Evolutionary conservation across 1,139 yeast genomes (phyloP), one percentile per base, ranked within the genome.

Genomic region (Scheffersomyces parashehatae): DNA sequence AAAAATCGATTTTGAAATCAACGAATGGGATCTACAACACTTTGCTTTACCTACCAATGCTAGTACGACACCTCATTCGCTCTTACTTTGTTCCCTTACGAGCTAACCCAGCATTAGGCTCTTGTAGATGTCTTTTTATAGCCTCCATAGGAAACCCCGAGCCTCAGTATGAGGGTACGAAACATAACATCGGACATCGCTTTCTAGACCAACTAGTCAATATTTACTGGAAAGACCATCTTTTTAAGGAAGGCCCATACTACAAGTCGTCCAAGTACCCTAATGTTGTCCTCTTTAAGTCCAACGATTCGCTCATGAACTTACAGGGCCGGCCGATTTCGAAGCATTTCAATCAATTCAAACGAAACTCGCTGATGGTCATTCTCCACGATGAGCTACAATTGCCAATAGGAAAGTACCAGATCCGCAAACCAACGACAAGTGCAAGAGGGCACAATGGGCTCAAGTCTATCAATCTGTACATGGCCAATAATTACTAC

Each of bases 381-480:
- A 74, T 89, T 0, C 55, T 88, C 1, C 95, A 88, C 58, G 97
- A 89, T 59, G 96, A 89, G 51, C 62, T 88, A 32, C 85, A 82
- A 47, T 59, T 83, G 10, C 77, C 77, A 0, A 52, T 83, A 4
- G 97, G 97, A 0, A 75, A 78, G 42, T 67, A 81, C 20, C 85
- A 84, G 53, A 59, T 85, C 8, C 68, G 88, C 42, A 70, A 65
- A 30, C 81, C 77, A 15, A 77, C 76, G 2, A 69, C 85, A 6
- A 78, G 88, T 45, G 74, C 82, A 9, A 65, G 89, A 45, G 96
- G 96, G 0, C 97, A 89, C 55, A 88, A 88, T 58, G 97, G 97
- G 0, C 68, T 89, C 36, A 73, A 77, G 50, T 79, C 85, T 32
- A 75, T 88, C 13, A 75, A 75, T 39, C 55, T 60, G 13, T 44